Conservation (phyloP, 768 basidiomycete genomes). For the Mycena haematopus region DNA sequence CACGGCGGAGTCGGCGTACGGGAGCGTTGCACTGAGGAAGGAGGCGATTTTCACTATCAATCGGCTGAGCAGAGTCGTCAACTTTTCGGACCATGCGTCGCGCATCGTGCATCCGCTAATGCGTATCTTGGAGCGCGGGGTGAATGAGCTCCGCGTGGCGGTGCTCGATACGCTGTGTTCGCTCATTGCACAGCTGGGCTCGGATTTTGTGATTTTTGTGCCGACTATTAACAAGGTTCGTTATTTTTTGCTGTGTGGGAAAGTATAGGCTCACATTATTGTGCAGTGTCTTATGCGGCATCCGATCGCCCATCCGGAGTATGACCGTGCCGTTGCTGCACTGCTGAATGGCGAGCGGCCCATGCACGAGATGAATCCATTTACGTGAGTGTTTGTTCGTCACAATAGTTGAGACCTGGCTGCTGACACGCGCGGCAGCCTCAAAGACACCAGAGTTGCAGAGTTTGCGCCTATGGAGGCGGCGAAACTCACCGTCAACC, state of each 20-base stretch:
- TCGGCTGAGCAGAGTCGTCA: constrained; percentile 87
- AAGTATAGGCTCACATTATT: not conserved
- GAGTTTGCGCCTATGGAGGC: constrained; percentile 86
- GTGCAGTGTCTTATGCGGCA: constrained; percentile 75
- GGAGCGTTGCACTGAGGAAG: constrained; percentile 76
- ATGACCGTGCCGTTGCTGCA: constrained; percentile 88
- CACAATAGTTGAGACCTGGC: too few relatives aligned
- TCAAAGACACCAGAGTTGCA: constrained; percentile 64
- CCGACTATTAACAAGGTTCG: constrained; percentile 95
- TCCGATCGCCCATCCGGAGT: constrained; percentile 78
- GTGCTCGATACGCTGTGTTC: constrained; percentile 96
- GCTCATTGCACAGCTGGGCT: constrained; percentile 89
- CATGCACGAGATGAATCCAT: constrained; percentile 79
- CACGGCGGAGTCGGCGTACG: constrained; percentile 85
- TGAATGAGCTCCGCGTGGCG: constrained; percentile 80
- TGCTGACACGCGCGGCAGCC: constrained; percentile 36
- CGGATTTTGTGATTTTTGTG: constrained; percentile 97
- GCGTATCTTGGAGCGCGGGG: constrained; percentile 76
- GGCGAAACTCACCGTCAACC: constrained; percentile 91
- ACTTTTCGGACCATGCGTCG: constrained; percentile 97
- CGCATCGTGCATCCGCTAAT: constrained; percentile 96
- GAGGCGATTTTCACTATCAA: constrained; percentile 92
- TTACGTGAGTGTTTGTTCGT: constrained; percentile 53
- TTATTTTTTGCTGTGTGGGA: not conserved
- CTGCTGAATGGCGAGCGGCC: constrained; percentile 91